These are phyloP conservation scores for Monascus ruber DNA, from an alignment of 2,329 filamentous ascomycete genomes.

Conservation along the genomic window DNA sequence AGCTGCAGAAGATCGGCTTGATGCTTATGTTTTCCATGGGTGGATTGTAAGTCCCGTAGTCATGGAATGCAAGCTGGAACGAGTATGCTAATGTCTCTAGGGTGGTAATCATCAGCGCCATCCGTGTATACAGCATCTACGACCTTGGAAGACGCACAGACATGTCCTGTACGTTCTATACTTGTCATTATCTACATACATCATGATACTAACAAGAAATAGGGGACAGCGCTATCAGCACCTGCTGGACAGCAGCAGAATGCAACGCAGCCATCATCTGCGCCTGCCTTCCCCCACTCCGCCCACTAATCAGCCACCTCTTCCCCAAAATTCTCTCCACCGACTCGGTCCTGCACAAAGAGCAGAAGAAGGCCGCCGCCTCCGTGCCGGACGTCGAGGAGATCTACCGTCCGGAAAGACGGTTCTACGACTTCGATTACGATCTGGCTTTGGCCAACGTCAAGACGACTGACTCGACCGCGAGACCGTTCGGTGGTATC, in stretches of 20 bases:
- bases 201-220: conserved; percentile 2
- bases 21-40: conserved; percentile 33
- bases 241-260: conserved; percentile 35
- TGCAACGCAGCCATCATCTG: conserved; percentile 33
- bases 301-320: conserved; percentile 26
- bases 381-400: conserved; percentile 2
- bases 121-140: background rate
- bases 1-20: conserved; percentile 29
- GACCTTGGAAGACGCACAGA: background rate
- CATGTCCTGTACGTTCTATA: background rate
- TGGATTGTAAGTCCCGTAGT: conserved; percentile 18
- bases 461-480: conserved; percentile 6
- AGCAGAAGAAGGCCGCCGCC: too few species aligned
- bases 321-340: conserved; percentile 25
- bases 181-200: background rate
- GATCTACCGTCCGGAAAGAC: conserved; percentile 10
- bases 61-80: background rate
- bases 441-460: conserved; percentile 19
- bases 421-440: conserved; percentile 13
- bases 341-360: conserved; percentile 10
- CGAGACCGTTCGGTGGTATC: conserved; percentile 12
- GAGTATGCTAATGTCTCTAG: background rate
- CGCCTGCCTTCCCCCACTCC: conserved; percentile 30
- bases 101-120: background rate
- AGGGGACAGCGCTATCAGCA: conserved; percentile 23